These are phyloP conservation scores for Diphasiastrum complanatum DNA, from an alignment of 83 land plant genomes.

Conservation along the genomic window DNA sequence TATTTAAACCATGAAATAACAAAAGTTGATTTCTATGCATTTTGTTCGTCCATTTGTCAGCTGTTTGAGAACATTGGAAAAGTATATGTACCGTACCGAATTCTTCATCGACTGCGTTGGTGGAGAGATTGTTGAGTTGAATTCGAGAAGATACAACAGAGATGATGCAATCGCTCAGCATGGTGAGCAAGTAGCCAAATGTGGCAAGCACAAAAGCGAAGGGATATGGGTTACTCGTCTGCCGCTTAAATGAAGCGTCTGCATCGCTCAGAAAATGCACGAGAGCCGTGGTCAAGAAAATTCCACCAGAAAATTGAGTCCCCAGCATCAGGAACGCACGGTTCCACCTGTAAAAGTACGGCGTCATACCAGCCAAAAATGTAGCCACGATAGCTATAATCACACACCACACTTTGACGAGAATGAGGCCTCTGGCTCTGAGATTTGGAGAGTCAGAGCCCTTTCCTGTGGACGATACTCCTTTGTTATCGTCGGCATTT, in stretches of 20 bases:
- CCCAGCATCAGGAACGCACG: background rate
- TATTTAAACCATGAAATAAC: too few relatives aligned
- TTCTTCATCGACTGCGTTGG: too few relatives aligned
- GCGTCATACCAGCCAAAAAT: background rate
- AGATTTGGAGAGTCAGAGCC: background rate
- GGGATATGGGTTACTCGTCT: background rate
- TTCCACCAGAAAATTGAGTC: background rate
- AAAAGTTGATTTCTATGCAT: too few relatives aligned
- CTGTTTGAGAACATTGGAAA: too few relatives aligned
- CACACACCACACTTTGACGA: background rate
- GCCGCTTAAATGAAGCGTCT: background rate
- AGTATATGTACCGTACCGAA: too few relatives aligned
- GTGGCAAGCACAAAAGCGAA: slow-evolving; percentile 1
- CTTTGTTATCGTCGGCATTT: background rate
- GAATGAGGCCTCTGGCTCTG: background rate
- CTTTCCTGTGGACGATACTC: background rate
- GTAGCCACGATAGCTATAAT: background rate
- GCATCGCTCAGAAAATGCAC: slow-evolving; percentile 2
- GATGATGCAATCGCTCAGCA: background rate
- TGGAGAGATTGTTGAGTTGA: too few relatives aligned
- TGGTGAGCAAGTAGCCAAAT: background rate
- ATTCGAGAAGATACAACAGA: background rate
- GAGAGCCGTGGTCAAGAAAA: background rate
- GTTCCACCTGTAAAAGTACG: background rate
- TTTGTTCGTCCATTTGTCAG: too few relatives aligned